Evolutionary conservation across 495 filamentous ascomycete genomes (phyloP).

Genomic region (Talaromyces stipitatus): DNA sequence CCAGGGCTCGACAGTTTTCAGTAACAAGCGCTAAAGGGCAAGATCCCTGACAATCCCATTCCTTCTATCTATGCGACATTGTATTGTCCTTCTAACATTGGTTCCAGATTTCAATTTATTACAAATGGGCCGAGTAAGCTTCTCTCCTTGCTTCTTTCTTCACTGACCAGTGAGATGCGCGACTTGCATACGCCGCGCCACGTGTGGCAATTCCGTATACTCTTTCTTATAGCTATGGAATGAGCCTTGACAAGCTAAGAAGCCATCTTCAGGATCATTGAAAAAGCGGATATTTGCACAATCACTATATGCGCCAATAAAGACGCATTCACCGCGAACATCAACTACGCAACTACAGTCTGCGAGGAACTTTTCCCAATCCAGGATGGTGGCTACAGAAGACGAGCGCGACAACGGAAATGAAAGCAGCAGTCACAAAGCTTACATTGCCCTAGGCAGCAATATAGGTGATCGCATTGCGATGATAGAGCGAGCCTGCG

Average conservation of each 20-base stretch:
- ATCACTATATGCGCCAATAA: not conserved
- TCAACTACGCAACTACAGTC: no score
- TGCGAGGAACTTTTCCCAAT: no score
- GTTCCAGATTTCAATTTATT: not conserved
- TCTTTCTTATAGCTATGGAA: not conserved
- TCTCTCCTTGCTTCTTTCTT: not conserved
- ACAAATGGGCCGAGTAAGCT: not conserved
- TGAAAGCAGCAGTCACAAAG: conserved; percentile 35
- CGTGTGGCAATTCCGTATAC: not conserved
- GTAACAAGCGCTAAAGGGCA: not conserved
- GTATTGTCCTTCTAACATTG: not conserved
- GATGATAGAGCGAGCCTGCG: conserved; percentile 76
- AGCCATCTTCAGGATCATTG: not conserved
- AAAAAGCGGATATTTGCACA: not conserved
- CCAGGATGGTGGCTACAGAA: conserved; percentile 6
- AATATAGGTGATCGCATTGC: conserved; percentile 82
- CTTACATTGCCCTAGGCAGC: conserved; percentile 84
- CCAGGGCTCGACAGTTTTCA: not conserved
- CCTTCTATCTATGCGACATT: no score
- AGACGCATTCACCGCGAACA: not conserved
- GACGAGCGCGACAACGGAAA: not conserved
- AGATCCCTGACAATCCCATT: not conserved
- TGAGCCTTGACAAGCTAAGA: not conserved
- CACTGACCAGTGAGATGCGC: not conserved
- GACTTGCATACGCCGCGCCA: not conserved